These are phyloP conservation scores for Sporothrix schenckii DNA, from an alignment of 2,329 filamentous ascomycete species.

Conservation along the genomic window DNA sequence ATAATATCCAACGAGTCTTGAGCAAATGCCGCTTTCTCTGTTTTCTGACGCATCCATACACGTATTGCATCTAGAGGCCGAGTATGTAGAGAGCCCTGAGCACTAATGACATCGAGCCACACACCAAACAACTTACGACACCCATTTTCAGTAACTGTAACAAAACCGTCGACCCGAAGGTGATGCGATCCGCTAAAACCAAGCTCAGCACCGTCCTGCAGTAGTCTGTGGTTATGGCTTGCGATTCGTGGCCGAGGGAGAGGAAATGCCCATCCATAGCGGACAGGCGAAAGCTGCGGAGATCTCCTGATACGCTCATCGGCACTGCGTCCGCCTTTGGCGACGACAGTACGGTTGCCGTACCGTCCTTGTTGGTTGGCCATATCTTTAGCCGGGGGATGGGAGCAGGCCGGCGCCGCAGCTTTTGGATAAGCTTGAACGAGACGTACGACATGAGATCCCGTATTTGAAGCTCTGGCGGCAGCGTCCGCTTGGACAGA, in stretches of 20 bases:
- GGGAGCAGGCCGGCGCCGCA: conserved; percentile 49
- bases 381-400: conserved; percentile 48
- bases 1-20: background rate
- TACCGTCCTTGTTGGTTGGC: conserved; percentile 15
- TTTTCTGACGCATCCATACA: too few species aligned
- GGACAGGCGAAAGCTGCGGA: conserved; percentile 54
- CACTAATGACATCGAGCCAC: conserved; percentile 38
- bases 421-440: conserved; percentile 51
- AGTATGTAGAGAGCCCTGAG: background rate
- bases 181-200: conserved; percentile 50
- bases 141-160: conserved; percentile 44
- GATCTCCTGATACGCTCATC: conserved; percentile 46
- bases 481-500: conserved; percentile 45
- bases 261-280: conserved; percentile 57
- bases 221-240: conserved; percentile 41
- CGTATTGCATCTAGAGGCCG: background rate
- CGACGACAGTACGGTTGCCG: background rate
- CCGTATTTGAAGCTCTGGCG: conserved; percentile 42
- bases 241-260: conserved; percentile 38
- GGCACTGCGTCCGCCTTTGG: background rate
- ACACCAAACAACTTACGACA: conserved; percentile 43
- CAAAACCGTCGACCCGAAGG: conserved; percentile 45
- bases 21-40: background rate
- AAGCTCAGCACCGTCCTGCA: conserved; percentile 46
- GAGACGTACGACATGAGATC: conserved; percentile 46